phyloP scores from a whole-genome alignment of 805 yeast species.

The Cyberlindnera saturnus region DNA sequence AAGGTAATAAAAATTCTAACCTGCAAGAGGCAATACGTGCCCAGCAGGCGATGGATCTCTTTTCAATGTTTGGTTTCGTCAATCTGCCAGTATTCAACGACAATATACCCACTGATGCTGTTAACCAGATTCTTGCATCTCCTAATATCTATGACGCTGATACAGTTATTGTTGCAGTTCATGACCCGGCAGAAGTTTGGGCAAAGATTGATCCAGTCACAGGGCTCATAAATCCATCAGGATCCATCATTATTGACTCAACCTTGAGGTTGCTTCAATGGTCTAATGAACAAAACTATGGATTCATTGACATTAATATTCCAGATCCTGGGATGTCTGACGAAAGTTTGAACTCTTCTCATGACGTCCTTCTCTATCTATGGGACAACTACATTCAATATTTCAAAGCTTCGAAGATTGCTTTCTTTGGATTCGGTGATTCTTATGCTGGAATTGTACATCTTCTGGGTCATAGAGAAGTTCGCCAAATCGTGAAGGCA shows the following conservation, averaged over 20 bases:
- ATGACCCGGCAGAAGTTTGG: conserved; percentile 92
- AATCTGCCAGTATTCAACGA: conserved; percentile 56
- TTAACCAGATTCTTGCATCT: conserved; percentile 65
- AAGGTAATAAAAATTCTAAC: conserved; percentile 37
- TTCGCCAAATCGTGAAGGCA: conserved; percentile 60
- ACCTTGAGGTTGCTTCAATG: conserved; percentile 66
- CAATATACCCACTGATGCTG: conserved; percentile 39
- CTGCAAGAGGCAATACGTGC: conserved; percentile 72
- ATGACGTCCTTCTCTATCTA: conserved; percentile 68
- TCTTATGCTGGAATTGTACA: conserved; percentile 84
- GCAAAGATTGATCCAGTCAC: conserved; percentile 74
- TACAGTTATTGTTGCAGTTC: conserved; percentile 67
- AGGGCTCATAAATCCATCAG: conserved; percentile 69
- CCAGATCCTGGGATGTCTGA: conserved; percentile 44
- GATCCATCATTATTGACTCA: conserved; percentile 72
- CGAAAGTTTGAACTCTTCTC: conserved; percentile 56
- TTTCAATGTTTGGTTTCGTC: conserved; percentile 51
- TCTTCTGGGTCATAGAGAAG: conserved; percentile 75
- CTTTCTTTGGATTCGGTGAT: conserved; percentile 85
- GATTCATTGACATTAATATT: conserved; percentile 77
- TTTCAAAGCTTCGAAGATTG: conserved; percentile 63
- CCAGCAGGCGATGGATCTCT: conserved; percentile 56
- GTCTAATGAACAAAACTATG: conserved; percentile 55
- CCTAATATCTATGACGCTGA: conserved; percentile 58
- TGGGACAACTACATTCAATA: conserved; percentile 91